Evolutionary conservation across 2,329 filamentous ascomycete species (phyloP), one percentile per base, ranked within the genome.

Genomic region (Paraphoma sp.): DNA sequence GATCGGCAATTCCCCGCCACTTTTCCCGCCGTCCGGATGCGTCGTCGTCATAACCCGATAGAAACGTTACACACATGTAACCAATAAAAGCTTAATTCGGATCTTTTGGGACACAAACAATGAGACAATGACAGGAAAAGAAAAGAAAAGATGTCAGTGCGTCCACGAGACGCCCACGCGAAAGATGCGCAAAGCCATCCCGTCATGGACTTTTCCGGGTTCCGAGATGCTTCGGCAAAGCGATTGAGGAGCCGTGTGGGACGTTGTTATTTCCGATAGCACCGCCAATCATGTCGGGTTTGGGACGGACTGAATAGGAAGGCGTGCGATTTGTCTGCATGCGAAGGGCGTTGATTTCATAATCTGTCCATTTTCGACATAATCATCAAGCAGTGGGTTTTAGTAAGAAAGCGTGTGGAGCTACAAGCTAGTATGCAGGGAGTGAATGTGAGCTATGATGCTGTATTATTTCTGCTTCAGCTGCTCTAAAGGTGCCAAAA

Each of bases 131-230:
- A n/a, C 18, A 44, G 23, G 28, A 17, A 43, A 31, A n/a, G 10
- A 43, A 31, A n/a, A 38, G 31, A 6, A 45, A 45, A 5, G 17
- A 11, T 1, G 12, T 17, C 28, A 41, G 11, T 12, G 23, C n/a
- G 28, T 23, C 23, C 12, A 30, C 31, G 23, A 31, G 38, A 28
- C n/a, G 17, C 2, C 38, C 38, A 29, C 29, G 47, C 38, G 40
- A 42, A n/a, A 6, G 11, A 16, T 16, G 12, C 23, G 23, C 23
- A 42, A 43, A 47, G 33, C 29, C 31, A 40, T 31, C 7, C 42
- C 49, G 42, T 51, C 42, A 51, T 51, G 18, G 17, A 51, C 49
- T 51, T 45, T 51, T 51, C 49, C 49, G 11, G 14, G 18, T 45
- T 45, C 8, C 42, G 48, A 45, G 12, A 23, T 18, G 31, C 31